These are phyloP conservation scores for Digitaria exilis DNA, from an alignment of 202 grass and related monocot genomes.

Conservation along the genomic window DNA sequence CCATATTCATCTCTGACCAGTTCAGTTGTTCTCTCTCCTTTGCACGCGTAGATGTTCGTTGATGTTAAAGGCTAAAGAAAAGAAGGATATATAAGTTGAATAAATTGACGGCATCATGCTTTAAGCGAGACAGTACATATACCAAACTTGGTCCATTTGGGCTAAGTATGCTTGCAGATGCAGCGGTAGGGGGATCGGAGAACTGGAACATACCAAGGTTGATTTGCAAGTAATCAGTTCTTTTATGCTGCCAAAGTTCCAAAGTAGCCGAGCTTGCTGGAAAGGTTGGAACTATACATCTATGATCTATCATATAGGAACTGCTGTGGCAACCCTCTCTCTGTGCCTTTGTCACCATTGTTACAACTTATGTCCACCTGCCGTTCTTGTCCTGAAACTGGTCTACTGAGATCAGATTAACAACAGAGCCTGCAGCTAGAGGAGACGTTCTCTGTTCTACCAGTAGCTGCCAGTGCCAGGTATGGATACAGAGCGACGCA, in stretches of 20 bases:
- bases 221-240: slow-evolving; percentile 8
- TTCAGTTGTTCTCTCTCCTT: no score
- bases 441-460: no score
- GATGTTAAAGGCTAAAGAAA: background rate
- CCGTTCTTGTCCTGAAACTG: background rate
- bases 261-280: background rate
- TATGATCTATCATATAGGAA: background rate
- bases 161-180: background rate
- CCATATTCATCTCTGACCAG: no score
- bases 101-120: background rate
- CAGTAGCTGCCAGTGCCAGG: background rate
- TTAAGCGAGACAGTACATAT: background rate
- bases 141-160: slow-evolving; percentile 3
- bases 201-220: background rate
- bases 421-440: no score
- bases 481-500: slow-evolving; percentile 17
- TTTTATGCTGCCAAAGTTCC: background rate
- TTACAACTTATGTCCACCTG: background rate
- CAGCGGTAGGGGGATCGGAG: background rate
- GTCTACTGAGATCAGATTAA: slow-evolving; percentile 1
- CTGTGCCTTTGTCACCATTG: background rate
- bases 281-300: background rate
- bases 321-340: background rate
- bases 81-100: background rate
- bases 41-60: background rate